Percentiles rank a stretch among this genome's conserved stretches.
phyloP scores from a whole-genome alignment of 805 yeast genomes.

The Zygosaccharomyces kombuchaensis region DNA sequence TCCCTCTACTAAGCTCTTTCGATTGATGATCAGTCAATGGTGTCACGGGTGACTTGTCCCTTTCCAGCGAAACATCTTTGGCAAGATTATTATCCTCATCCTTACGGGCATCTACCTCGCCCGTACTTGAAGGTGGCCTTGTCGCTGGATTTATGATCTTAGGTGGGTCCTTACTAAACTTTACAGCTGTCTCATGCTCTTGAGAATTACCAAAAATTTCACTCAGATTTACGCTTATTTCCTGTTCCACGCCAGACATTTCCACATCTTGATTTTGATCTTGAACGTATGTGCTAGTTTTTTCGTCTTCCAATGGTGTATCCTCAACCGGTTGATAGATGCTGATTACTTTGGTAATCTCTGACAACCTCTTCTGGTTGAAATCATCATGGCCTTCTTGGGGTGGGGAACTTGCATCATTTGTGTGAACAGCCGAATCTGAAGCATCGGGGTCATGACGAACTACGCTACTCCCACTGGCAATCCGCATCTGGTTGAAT shows the following conservation, averaged over 20 bases:
- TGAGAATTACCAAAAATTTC: conserved; percentile 24
- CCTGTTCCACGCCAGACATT: conserved; percentile 10
- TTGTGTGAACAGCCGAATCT: not conserved
- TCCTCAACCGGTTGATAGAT: conserved; percentile 21
- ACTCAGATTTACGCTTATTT: conserved; percentile 21
- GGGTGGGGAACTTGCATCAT: not conserved
- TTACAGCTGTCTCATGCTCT: conserved; percentile 25
- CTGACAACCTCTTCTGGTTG: conserved; percentile 21
- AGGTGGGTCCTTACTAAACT: conserved; percentile 27
- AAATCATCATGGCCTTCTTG: conserved; percentile 4
- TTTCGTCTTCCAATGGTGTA: not conserved
- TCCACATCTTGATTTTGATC: conserved; percentile 10
- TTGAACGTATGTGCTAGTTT: not conserved
- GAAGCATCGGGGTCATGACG: conserved; percentile 14
- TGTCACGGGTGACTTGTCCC: conserved; percentile 14
- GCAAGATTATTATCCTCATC: conserved; percentile 4
- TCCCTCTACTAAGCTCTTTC: conserved; percentile 16
- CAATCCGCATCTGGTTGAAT: conserved; percentile 17
- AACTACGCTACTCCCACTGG: conserved; percentile 25
- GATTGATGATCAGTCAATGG: conserved; percentile 17
- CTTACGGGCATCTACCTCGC: not conserved
- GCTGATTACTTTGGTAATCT: conserved; percentile 34
- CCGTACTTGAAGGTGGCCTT: conserved; percentile 9
- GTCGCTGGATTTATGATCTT: conserved; percentile 20
- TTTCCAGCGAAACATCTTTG: conserved; percentile 8